Evolutionary conservation across 768 basidiomycete genomes (phyloP), one percentile per base, ranked within the genome.

Genomic region (Suillus lakei): DNA sequence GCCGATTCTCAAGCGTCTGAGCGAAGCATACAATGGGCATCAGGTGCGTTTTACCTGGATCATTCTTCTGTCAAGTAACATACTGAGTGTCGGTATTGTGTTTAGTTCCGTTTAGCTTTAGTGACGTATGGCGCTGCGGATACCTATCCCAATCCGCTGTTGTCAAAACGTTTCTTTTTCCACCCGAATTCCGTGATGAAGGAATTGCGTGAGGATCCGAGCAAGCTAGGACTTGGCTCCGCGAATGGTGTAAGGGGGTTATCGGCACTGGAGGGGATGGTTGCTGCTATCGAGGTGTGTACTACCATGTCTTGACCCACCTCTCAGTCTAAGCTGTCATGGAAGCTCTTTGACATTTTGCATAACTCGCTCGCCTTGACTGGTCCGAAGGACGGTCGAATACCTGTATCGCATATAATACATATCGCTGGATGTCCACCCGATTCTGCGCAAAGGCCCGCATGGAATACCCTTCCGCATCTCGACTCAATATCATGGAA

Each of bases 241-340:
- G 81, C 82, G 9, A 84, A 84, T 7, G 82, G 81, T 1, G 70
- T 73, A 9, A 73, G 73, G 34, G 90, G 90, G 1, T 83, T 91
- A 84, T 88, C 89, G 32, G 87, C 88, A 5, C 76, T 93, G 8
- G 91, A 93, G 64, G 91, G 88, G 9, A 73, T 91, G 15, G 87
- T 90, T 16, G 88, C 90, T 21, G 88, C 86, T 38, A 75, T 92
- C 28, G 91, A 92, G 82, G 91, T 91, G 78, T 70, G 50, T 26
- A 15, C 4, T 18, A n/a, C 39, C n/a, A 16, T 50, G n/a, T n/a
- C 23, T 51, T 26, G 16, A 5, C 12, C 39, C 18, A 9, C 48
- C 10, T 56, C 56, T 50, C 34, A n/a, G 26, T 58, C 48, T 46
- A 66, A 41, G 60, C 46, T 18, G 44, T 84, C 83, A 67, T 82